phyloP scores from a whole-genome alignment of 768 basidiomycete genomes.

The Coprinellus micaceus region DNA sequence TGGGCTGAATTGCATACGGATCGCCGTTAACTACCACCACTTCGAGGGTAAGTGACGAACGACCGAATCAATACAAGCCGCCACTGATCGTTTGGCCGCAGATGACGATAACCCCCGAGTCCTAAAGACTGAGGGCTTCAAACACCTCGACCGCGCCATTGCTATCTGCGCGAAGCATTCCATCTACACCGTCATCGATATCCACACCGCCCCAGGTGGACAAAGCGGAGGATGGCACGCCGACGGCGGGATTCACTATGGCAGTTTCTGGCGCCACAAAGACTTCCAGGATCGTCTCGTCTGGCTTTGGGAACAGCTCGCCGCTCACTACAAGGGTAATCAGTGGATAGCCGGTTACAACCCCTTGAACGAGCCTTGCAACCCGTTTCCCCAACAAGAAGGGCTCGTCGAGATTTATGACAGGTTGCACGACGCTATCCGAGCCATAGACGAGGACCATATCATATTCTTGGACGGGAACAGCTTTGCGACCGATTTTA shows the following conservation, averaged over 20 bases:
- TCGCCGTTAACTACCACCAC: slow-evolving; percentile 72
- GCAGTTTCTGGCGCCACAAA: slow-evolving; percentile 75
- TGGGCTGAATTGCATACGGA: slow-evolving; percentile 75
- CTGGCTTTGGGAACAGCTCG: slow-evolving; percentile 74
- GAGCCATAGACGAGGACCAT: slow-evolving; percentile 64
- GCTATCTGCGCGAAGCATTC: slow-evolving; percentile 66
- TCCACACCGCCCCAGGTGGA: slow-evolving; percentile 74
- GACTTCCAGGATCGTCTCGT: slow-evolving; percentile 78
- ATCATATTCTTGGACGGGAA: slow-evolving; percentile 80
- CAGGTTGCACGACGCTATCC: slow-evolving; percentile 63
- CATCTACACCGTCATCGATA: slow-evolving; percentile 77
- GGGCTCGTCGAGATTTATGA: slow-evolving; percentile 65
- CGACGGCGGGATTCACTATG: slow-evolving; percentile 65
- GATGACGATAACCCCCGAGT: slow-evolving; percentile 79
- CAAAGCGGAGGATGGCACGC: slow-evolving; percentile 83
- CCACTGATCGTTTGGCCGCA: slow-evolving; percentile 13
- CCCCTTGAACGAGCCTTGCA: slow-evolving; percentile 78
- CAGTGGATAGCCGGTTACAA: slow-evolving; percentile 85
- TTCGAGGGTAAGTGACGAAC: slow-evolving; percentile 56
- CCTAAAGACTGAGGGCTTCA: slow-evolving; percentile 70
- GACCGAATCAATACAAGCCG: too few species aligned
- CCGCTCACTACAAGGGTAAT: slow-evolving; percentile 68
- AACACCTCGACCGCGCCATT: slow-evolving; percentile 79
- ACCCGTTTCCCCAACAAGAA: slow-evolving; percentile 50
- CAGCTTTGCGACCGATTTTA: slow-evolving; percentile 77